A percentile compares a stretch with the other conserved stretches of the same genome.
These are phyloP conservation scores for Populus davidiana DNA, from an alignment of 345 rosid genomes.

Conservation along the genomic window DNA sequence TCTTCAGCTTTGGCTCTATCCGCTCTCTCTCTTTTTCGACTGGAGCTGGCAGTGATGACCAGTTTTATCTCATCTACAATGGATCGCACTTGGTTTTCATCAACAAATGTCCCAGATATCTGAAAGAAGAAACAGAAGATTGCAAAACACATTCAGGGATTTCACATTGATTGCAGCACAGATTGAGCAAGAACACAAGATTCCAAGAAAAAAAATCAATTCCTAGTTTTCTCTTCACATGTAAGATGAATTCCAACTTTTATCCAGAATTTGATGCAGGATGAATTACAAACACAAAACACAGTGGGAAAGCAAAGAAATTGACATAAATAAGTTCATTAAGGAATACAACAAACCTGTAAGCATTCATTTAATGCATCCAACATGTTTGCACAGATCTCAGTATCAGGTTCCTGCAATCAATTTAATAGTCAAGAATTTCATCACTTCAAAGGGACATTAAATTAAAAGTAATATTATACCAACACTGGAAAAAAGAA, in stretches of 20 bases:
- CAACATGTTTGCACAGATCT: slow-evolving; percentile 93
- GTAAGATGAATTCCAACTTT: not conserved
- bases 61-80: slow-evolving; percentile 89
- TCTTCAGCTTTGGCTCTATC: slow-evolving; percentile 96
- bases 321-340: not conserved
- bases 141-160: not conserved
- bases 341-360: slow-evolving; percentile 54
- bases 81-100: slow-evolving; percentile 83
- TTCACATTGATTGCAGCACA: not conserved
- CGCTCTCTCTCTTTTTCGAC: slow-evolving; percentile 87
- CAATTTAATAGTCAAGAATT: slow-evolving; percentile 13
- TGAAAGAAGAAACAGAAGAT: slow-evolving; percentile 34
- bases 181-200: not conserved
- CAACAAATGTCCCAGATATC: slow-evolving; percentile 80
- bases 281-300: not conserved
- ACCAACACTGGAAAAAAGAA: not conserved
- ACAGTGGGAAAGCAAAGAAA: not conserved
- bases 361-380: slow-evolving; percentile 94
- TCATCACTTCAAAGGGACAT: slow-evolving; percentile 1
- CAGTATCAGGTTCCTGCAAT: slow-evolving; percentile 96
- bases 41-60: slow-evolving; percentile 94
- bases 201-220: not conserved
- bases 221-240: not conserved
- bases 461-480: not conserved
- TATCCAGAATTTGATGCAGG: not conserved